Evolutionary conservation across 2,329 filamentous ascomycete species (phyloP), one percentile per base, ranked within the genome.

Genomic region (Dothideomycetidae sp.): DNA sequence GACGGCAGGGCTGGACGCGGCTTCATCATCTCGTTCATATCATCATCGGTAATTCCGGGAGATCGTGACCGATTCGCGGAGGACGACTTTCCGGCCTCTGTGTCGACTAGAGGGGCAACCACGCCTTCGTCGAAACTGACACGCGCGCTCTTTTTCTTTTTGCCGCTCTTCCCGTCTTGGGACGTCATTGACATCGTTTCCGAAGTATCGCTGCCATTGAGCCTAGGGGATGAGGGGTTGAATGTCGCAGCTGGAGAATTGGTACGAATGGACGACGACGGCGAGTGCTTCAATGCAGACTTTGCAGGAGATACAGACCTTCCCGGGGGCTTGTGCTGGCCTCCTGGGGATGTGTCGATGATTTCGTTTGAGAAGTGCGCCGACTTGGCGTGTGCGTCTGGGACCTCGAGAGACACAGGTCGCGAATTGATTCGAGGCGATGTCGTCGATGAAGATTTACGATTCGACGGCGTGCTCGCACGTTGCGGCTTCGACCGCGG

Each of bases 41-140:
- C 73, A 14, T 33, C 36, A n/a, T 77, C 51, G 10, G 47, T 31
- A 3, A 46, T 26, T 4, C 31, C 41, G 10, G 46, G 47, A 5
- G 49, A 48, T n/a, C 47, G 42, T 15, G 50, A 48, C 5, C 48
- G 43, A 23, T 14, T 37, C 34, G 13, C 45, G 42, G 36, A 35
- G 4, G 31, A 28, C 1, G 64, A 62, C 5, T 64, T 63, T 1
- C 53, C 46, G 31, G 61, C 55, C 2, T 55, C 48, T 3, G 54
- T 45, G 7, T 55, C 50, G 5, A 57, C 57, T 7, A 65, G 56
- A 36, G 73, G 64, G 5, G 67, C 69, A 14, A 73, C 64, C 2
- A 73, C 59, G 7, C 70, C 59, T 5, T 83, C 78, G 44, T 83
- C 78, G 51, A 85, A 94, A 58, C 84, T 93, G 32, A 86, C 81